Evolutionary conservation across 768 basidiomycete species (phyloP).

Genomic region (Tricholoma terreum): DNA sequence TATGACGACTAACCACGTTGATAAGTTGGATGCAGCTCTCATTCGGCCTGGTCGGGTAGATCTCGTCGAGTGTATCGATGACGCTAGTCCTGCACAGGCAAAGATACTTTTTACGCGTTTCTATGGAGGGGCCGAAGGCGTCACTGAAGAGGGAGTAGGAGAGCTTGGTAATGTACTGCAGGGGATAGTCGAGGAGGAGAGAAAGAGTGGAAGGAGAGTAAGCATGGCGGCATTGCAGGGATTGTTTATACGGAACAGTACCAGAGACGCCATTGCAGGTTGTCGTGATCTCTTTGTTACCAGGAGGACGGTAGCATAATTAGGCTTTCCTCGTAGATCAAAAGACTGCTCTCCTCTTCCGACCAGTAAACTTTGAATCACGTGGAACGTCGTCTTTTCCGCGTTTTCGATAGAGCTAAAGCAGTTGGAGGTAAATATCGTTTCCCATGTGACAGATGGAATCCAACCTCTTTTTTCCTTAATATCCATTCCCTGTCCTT

Average conservation of each 20-base stretch:
- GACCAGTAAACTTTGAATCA: constrained; percentile 90
- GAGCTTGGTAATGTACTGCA: constrained; percentile 52
- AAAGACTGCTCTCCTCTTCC: constrained; percentile 79
- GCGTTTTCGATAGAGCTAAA: constrained; percentile 75
- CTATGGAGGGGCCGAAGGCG: constrained; percentile 54
- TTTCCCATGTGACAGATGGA: background rate
- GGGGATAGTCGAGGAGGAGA: constrained; percentile 50
- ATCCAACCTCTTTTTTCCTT: constrained; percentile 88
- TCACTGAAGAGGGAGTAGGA: constrained; percentile 35
- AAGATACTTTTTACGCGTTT: constrained; percentile 76
- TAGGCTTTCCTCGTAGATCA: constrained; percentile 30
- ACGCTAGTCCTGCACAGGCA: constrained; percentile 83
- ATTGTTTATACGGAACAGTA: constrained; percentile 78
- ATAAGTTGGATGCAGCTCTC: constrained; percentile 87
- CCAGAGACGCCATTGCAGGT: constrained; percentile 50
- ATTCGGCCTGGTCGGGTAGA: constrained; percentile 97
- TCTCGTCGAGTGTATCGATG: constrained; percentile 76
- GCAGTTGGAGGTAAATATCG: constrained; percentile 3
- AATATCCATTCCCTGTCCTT: constrained; percentile 92
- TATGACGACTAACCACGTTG: constrained; percentile 97
- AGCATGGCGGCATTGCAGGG: constrained; percentile 98
- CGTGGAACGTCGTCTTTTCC: constrained; percentile 83
- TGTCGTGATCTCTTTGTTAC: constrained; percentile 45
- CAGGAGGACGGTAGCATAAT: constrained; percentile 18
- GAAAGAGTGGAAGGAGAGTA: constrained; percentile 51